Conservation (phyloP, 2,329 filamentous ascomycete genomes). For the Phyllosticta citriasiana region DNA sequence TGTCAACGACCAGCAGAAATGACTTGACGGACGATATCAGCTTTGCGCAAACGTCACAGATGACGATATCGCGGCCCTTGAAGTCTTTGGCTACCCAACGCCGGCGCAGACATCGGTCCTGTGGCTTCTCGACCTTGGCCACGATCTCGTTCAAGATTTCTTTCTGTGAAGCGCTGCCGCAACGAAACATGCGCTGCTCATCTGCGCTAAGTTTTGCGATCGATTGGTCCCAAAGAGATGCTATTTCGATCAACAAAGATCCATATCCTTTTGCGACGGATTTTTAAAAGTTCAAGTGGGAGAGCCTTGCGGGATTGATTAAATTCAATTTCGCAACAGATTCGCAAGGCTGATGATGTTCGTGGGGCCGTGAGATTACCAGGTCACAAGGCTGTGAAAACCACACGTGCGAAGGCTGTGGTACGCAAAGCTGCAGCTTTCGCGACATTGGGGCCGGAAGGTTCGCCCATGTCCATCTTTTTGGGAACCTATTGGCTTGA, state of each 20-base stretch:
- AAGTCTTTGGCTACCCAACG: neutral
- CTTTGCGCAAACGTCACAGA: slow-evolving; percentile 16
- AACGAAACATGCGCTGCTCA: neutral
- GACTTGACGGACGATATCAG: slow-evolving; percentile 12
- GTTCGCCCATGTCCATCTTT: no score
- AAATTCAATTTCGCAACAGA: no score
- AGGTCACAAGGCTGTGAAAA: no score
- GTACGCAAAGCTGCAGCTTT: no score
- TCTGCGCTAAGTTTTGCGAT: neutral
- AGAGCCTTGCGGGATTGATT: no score
- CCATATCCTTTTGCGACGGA: no score
- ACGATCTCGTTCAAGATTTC: slow-evolving; percentile 9
- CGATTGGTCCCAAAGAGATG: neutral
- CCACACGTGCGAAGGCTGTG: no score
- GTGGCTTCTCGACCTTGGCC: neutral
- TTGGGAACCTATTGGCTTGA: no score
- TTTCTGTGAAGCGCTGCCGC: slow-evolving; percentile 10
- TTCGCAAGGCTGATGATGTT: no score
- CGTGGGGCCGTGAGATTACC: no score
- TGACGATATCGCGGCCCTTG: slow-evolving; percentile 6
- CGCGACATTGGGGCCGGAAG: no score
- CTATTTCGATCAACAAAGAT: neutral
- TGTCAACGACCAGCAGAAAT: slow-evolving; percentile 17
- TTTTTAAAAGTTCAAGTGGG: no score
- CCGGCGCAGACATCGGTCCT: neutral